Base-by-base conservation (phyloP, 2,329 filamentous ascomycete species). In the Neonectria coccinea region DNA sequence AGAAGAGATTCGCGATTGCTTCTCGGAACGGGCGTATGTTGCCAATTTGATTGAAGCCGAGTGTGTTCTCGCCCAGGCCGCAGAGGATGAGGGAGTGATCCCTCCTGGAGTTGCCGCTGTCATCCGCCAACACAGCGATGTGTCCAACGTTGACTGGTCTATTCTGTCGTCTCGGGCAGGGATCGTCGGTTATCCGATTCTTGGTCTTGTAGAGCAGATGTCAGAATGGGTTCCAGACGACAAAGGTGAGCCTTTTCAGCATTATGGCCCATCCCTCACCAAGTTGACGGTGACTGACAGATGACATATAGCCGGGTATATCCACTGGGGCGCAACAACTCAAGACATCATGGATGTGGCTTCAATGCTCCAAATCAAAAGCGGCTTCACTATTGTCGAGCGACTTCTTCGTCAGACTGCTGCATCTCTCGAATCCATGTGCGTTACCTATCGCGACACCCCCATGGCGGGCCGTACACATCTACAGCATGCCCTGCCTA, bases 301-400 rank as follows among this genome's bases (percentile, higher is more conserved):
- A 29, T 12, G 25, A 5, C 12, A 29, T 4, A 18, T 12, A 54
- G 72, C 69, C 39, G 70, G 68, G 7, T 87, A 85, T 70, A 82
- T 87, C 18, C 85, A 88, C 71, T 87, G 85, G 85, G 86, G 86
- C 9, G 85, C 85, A 2, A 88, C 86, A 0, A 88, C 86, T 0
- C 86, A 88, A 66, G 85, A 88, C 67, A 87, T 88, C 62, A 87
- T 87, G 85, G 86, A 88, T 68, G 75, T 83, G 2, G 86, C 84
- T 1, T 84, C 82, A 20, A 77, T 86, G 9, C 71, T 88, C 16
- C 85, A 88, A 67, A 85, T 86, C 75, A 83, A 84, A 54, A 67
- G 79, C 14, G 85, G 85, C 0, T 73, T 88, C 12, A 73, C 75
- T 3, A 80, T 87, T 29, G 79, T 88, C 14, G 80, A 85, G 67